Evolutionary conservation across 192 early-diverging fungal genomes (phyloP), one percentile per base, ranked within the genome.

Genomic region (Coemansia sp.): DNA sequence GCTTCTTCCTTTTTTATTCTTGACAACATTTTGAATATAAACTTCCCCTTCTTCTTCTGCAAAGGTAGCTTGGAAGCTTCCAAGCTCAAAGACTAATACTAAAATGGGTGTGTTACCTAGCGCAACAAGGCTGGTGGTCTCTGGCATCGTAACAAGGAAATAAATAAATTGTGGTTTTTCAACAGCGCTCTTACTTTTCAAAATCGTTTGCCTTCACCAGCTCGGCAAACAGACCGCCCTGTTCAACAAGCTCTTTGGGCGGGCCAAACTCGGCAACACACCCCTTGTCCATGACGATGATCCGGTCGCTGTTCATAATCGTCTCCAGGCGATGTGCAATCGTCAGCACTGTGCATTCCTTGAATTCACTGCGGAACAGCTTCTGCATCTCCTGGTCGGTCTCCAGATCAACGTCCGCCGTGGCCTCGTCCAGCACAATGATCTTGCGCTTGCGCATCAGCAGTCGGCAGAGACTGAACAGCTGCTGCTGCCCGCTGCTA

Each of bases 291-390:
- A 95, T 78, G 6, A 94, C 92, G 41, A 93, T 61, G 69, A 94
- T 86, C 56, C 85, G 79, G 63, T 93, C 91, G 63, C 86, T 88
- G 67, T 88, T 80, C 44, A 86, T 73, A 0, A 88, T 83, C 2
- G 90, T 91, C 56, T 91, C 89, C 44, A 91, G 72, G 38, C 92
- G 87, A 75, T 95, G 90, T 3, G 89, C 90, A 65, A 91, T 90
- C 10, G 88, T 88, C 20, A 90, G 67, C 8, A 91, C 79, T 5
- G 75, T 77, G 38, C 67, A 53, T 54, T 83, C 60, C 1, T 46
- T 58, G 70, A 90, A 89, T 59, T 88, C 72, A 7, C 69, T 75
- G 5, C 81, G 77, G 37, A 90, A 84, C 14, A 72, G 63, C 20
- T 54, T 56, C 44, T 77, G 75, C 25, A 77, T 69, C 7, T 14